These are phyloP conservation scores for Golubevia sp. DNA, from an alignment of 1,284 basidiomycete species.

Conservation along the genomic window DNA sequence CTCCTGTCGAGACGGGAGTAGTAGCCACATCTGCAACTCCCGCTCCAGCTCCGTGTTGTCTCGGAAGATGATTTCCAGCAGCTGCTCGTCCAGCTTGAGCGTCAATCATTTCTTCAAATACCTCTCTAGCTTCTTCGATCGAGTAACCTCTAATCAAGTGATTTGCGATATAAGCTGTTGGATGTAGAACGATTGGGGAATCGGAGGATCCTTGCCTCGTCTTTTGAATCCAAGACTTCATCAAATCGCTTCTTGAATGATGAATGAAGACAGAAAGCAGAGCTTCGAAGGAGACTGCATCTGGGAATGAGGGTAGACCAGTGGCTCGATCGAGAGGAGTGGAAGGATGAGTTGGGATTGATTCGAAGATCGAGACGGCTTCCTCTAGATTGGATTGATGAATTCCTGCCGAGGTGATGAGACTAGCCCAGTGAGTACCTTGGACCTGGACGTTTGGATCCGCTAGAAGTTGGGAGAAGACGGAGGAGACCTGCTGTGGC, in stretches of 20 bases:
- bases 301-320: slow-evolving; percentile 18
- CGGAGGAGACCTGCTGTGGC: slow-evolving; percentile 34
- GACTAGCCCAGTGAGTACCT: slow-evolving; percentile 59
- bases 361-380: slow-evolving; percentile 47
- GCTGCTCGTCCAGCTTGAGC: slow-evolving; percentile 56
- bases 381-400: slow-evolving; percentile 42
- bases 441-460: slow-evolving; percentile 37
- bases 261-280: slow-evolving; percentile 50
- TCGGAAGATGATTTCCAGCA: slow-evolving; percentile 47
- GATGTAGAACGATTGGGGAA: slow-evolving; percentile 29
- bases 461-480: slow-evolving; percentile 34
- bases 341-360: slow-evolving; percentile 45
- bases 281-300: slow-evolving; percentile 54
- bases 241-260: slow-evolving; percentile 45
- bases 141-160: slow-evolving; percentile 50
- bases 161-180: slow-evolving; percentile 59
- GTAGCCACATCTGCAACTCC: too few relatives aligned
- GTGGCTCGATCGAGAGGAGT: slow-evolving; percentile 5
- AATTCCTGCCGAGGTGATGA: slow-evolving; percentile 52
- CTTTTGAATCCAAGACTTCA: slow-evolving; percentile 36
- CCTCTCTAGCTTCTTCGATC: slow-evolving; percentile 30
- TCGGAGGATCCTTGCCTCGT: slow-evolving; percentile 18
- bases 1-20: too few relatives aligned
- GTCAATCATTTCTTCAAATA: slow-evolving; percentile 56
- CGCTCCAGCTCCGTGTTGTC: slow-evolving; percentile 47